Conservation (phyloP, 805 yeast species). For the Hanseniaspora hatyaiensis region DNA sequence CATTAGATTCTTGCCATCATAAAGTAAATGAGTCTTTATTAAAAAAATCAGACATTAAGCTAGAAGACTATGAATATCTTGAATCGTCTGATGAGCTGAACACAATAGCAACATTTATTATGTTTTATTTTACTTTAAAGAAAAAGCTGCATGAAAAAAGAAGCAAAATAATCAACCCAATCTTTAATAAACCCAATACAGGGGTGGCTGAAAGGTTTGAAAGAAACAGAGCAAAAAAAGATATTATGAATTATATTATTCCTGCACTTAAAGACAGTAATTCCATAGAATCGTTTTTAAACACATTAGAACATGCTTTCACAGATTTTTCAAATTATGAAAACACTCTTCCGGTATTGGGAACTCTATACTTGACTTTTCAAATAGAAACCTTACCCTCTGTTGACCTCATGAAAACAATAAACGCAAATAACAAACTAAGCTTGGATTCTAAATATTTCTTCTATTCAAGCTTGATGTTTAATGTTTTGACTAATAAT, state of each 20-base stretch:
- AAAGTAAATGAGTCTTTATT: not conserved
- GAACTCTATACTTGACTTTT: not conserved
- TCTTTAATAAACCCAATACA: not conserved
- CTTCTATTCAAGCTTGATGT: not conserved
- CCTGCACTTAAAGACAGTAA: not conserved
- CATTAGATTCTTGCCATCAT: not conserved
- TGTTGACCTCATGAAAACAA: not conserved
- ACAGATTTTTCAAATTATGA: not conserved
- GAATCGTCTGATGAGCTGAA: not conserved
- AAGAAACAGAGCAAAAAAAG: not conserved
- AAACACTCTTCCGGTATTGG: not conserved
- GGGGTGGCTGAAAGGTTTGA: not conserved
- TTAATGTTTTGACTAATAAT: not conserved
- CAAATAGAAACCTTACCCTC: not conserved
- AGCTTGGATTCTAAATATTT: not conserved
- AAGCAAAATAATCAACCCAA: no score
- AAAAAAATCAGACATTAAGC: not conserved
- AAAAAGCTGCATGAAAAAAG: not conserved
- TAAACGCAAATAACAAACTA: not conserved
- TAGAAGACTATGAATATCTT: conserved; percentile 1
- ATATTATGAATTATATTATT: not conserved
- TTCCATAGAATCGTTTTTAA: not conserved
- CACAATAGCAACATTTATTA: not conserved
- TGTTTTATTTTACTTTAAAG: not conserved
- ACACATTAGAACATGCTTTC: not conserved